Percentiles rank a stretch among this genome's conserved stretches.
phyloP scores from a whole-genome alignment of 345 rosid genomes.

The Acer negundo region DNA sequence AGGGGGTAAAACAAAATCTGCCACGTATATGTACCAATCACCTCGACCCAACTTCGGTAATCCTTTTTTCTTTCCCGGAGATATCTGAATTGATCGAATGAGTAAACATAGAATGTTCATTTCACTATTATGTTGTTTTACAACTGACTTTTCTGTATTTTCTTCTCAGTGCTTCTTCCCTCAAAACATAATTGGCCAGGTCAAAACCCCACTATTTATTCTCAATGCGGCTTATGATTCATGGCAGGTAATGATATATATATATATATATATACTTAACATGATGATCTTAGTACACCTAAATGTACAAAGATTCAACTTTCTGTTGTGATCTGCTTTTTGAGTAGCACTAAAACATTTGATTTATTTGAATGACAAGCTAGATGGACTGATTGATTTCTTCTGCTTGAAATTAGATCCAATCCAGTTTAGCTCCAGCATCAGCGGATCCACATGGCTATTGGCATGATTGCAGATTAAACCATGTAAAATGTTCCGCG shows the following conservation, averaged over 20 bases:
- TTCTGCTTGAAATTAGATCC: slow-evolving; percentile 53
- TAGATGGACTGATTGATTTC: slow-evolving; percentile 21
- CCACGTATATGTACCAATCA: slow-evolving; percentile 77
- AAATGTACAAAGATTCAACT: background rate
- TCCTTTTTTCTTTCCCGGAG: background rate
- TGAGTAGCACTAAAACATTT: background rate
- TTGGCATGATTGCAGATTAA: slow-evolving; percentile 81
- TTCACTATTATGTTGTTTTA: slow-evolving; percentile 7
- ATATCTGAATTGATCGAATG: background rate
- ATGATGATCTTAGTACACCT: background rate
- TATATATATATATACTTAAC: slow-evolving; percentile 6
- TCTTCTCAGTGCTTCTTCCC: slow-evolving; percentile 90
- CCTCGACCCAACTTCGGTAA: slow-evolving; percentile 86
- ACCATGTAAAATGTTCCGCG: slow-evolving; percentile 72
- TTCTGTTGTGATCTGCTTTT: background rate
- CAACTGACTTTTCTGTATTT: slow-evolving; percentile 14
- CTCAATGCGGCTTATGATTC: slow-evolving; percentile 93
- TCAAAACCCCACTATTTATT: slow-evolving; percentile 78
- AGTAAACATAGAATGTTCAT: background rate
- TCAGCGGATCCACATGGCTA: slow-evolving; percentile 86
- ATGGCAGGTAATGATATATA: slow-evolving; percentile 81
- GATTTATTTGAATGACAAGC: background rate
- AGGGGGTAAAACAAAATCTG: slow-evolving; percentile 63
- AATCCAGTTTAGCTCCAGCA: slow-evolving; percentile 88
- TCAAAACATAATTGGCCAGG: slow-evolving; percentile 74